phyloP scores from a whole-genome alignment of 2,329 filamentous ascomycete genomes.

The Colletotrichum limetticola region DNA sequence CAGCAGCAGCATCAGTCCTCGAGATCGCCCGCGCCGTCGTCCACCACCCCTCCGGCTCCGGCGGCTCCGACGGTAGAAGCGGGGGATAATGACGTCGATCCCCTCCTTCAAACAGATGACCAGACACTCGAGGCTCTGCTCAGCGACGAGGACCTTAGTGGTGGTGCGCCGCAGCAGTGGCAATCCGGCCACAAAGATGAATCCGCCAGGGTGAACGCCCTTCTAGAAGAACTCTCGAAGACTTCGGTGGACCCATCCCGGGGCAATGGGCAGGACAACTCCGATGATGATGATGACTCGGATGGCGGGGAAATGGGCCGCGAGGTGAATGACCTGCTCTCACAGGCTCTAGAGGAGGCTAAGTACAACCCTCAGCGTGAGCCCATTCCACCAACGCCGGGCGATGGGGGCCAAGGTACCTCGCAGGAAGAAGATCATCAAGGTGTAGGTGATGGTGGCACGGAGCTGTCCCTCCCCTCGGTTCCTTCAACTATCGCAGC shows the following conservation, averaged over 20 bases:
- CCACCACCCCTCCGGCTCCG: not conserved
- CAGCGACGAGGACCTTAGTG: constrained; percentile 47
- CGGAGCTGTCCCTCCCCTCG: constrained; percentile 47
- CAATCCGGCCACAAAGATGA: constrained; percentile 42
- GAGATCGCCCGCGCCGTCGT: constrained; percentile 3
- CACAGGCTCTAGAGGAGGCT: constrained; percentile 57
- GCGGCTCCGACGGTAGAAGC: not conserved
- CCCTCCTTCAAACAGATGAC: constrained; percentile 60
- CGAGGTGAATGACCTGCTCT: constrained; percentile 57
- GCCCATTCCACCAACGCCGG: not conserved
- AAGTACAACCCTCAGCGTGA: constrained; percentile 43
- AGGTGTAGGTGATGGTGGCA: constrained; percentile 29
- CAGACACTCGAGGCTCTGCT: constrained; percentile 63
- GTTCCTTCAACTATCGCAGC: constrained; percentile 51
- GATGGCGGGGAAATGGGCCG: constrained; percentile 61
- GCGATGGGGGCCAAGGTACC: not conserved
- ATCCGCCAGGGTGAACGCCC: constrained; percentile 43
- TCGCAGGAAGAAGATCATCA: constrained; percentile 27
- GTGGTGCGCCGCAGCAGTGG: constrained; percentile 44
- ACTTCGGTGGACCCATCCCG: constrained; percentile 6
- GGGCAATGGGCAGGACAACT: not conserved
- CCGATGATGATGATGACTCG: constrained; percentile 54
- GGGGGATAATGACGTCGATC: constrained; percentile 47
- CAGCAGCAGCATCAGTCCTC: constrained; percentile 4
- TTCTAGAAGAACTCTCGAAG: constrained; percentile 49